Conservation (phyloP, 2,329 filamentous ascomycete species). For the Aureobasidium sp. region DNA sequence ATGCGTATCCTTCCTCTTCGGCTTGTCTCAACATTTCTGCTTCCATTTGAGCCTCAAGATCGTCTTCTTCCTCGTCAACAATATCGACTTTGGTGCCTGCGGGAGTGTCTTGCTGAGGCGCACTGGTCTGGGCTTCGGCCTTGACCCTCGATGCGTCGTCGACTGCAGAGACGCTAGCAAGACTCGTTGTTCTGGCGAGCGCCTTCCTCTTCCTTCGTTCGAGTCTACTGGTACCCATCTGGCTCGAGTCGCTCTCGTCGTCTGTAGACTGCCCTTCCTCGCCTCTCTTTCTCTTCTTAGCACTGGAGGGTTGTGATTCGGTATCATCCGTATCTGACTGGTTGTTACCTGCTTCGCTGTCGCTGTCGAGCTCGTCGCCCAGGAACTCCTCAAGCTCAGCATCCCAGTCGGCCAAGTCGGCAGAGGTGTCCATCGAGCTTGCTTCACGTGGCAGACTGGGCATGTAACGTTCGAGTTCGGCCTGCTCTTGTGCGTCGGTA, state of each 20-base stretch:
- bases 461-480: conserved; percentile 39
- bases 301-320: conserved; percentile 21
- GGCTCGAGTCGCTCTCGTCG: conserved; percentile 33
- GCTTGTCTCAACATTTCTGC: conserved; percentile 33
- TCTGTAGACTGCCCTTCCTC: conserved; percentile 29
- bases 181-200: conserved; percentile 37
- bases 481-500: conserved; percentile 12
- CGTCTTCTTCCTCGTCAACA: conserved; percentile 39
- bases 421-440: conserved; percentile 25
- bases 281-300: conserved; percentile 26
- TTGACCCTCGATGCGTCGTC: conserved; percentile 25
- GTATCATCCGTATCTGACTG: conserved; percentile 20
- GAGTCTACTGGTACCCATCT: conserved; percentile 28
- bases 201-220: conserved; percentile 42
- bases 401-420: conserved; percentile 43
- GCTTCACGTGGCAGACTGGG: conserved; percentile 34
- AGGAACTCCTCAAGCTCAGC: conserved; percentile 72
- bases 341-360: conserved; percentile 35
- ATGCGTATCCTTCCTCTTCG: conserved; percentile 30
- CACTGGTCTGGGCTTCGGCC: conserved; percentile 29
- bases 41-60: conserved; percentile 50
- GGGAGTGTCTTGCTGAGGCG: conserved; percentile 30
- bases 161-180: conserved; percentile 34
- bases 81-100: conserved; percentile 30
- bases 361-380: conserved; percentile 38